Percentiles rank a stretch among this genome's conserved stretches.
Evolutionary conservation across 352 stramenopile genomes (phyloP).

Genomic region (Poterioochromonas sp.): DNA sequence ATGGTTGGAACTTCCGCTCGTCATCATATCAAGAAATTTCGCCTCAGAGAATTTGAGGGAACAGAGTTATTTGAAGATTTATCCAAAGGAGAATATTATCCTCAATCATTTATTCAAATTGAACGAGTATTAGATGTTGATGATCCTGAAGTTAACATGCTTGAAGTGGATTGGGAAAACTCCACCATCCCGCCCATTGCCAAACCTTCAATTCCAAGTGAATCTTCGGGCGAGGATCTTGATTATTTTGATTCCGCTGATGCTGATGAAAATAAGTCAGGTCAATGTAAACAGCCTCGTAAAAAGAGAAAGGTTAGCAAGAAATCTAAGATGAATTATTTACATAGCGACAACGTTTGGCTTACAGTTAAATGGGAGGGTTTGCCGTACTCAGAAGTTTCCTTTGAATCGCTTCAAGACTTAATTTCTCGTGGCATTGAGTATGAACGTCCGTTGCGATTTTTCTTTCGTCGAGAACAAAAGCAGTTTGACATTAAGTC

Average conservation of each 20-base stretch:
- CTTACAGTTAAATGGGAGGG: constrained; percentile 59
- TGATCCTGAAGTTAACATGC: background rate
- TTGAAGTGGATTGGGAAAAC: background rate
- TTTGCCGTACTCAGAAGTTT: constrained; percentile 51
- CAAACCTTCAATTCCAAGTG: too few species aligned
- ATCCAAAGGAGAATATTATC: background rate
- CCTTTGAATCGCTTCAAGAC: constrained; percentile 60
- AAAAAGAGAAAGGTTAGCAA: background rate
- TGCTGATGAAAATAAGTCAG: constrained; percentile 3
- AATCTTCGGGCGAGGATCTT: constrained; percentile 32
- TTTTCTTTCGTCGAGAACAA: constrained; percentile 43
- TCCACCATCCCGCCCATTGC: constrained; percentile 18
- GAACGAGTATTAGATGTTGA: constrained; percentile 27
- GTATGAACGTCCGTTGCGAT: constrained; percentile 49
- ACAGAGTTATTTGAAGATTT: constrained; percentile 7
- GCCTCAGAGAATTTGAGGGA: background rate
- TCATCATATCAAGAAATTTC: constrained; percentile 13
- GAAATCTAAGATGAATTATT: background rate
- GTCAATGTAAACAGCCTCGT: background rate
- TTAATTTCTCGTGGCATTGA: constrained; percentile 57
- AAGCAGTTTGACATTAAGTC: background rate
- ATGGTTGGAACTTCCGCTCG: constrained; percentile 2
- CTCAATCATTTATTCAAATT: background rate
- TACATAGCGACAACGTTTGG: constrained; percentile 44
- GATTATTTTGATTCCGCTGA: background rate